Evolutionary conservation across 192 early-diverging fungal genomes (phyloP).

Genomic region (Dissophora globulifera): DNA sequence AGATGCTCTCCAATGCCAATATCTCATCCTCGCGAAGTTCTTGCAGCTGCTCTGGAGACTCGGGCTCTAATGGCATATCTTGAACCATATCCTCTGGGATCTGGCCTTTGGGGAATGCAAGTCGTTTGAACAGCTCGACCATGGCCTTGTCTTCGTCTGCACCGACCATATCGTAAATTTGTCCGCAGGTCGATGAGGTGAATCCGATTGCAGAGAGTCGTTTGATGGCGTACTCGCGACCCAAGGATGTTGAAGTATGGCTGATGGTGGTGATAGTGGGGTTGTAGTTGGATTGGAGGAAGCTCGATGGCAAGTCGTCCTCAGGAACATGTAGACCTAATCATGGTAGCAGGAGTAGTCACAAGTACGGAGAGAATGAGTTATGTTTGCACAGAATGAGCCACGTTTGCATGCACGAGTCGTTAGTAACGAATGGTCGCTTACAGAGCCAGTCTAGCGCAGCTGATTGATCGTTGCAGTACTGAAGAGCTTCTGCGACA

Average conservation of each 20-base stretch:
- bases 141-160: conserved; percentile 67
- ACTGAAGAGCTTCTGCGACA: conserved; percentile 77
- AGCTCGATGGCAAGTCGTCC: conserved; percentile 72
- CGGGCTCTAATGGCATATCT: conserved; percentile 34
- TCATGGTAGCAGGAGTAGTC: no score
- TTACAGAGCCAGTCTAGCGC: conserved; percentile 88
- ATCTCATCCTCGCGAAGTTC: conserved; percentile 67
- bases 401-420: no score
- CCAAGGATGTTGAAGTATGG: conserved; percentile 62
- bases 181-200: conserved; percentile 57
- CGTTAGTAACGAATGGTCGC: no score
- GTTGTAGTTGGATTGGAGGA: conserved; percentile 62
- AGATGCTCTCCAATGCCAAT: conserved; percentile 75
- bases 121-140: conserved; percentile 60
- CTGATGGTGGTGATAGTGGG: conserved; percentile 62
- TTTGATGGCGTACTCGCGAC: conserved; percentile 71
- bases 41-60: conserved; percentile 49
- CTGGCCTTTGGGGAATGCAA: conserved; percentile 60
- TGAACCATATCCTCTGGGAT: conserved; percentile 45
- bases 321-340: conserved; percentile 86
- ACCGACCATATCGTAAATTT: conserved; percentile 53
- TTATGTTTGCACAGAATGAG: no score
- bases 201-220: conserved; percentile 71
- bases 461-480: conserved; percentile 56
- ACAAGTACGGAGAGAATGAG: no score